Conservation (phyloP, 75 land plant genomes). For the Ceratopteris richardii region DNA sequence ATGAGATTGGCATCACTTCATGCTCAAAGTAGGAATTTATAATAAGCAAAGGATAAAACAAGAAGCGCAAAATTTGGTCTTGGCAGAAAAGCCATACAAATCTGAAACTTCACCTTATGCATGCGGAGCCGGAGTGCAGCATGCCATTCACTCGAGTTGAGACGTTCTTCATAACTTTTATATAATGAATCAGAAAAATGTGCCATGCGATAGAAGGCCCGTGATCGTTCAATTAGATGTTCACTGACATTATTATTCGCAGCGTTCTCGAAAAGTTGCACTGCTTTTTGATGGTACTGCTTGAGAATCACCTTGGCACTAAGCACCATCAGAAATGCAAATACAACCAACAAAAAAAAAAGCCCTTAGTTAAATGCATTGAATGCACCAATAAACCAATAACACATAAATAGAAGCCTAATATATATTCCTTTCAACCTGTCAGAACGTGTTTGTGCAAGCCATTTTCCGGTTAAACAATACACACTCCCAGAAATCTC, state of each 20-base stretch:
- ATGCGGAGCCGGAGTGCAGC: conserved; percentile 75
- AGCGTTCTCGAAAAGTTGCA: conserved; percentile 39
- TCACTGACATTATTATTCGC: conserved; percentile 11
- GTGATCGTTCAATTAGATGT: conserved; percentile 35
- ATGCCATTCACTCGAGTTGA: conserved; percentile 90
- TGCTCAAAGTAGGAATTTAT: not conserved
- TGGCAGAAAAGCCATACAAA: not conserved
- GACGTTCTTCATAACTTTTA: conserved; percentile 82
- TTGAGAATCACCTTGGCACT: conserved; percentile 89
- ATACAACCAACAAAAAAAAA: too few species aligned
- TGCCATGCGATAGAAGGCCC: conserved; percentile 73
- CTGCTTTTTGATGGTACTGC: conserved; percentile 74
- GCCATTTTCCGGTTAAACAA: conserved; percentile 92
- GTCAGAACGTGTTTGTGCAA: conserved; percentile 87
- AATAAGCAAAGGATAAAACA: too few species aligned
- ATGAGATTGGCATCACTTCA: too few species aligned
- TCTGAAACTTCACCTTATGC: conserved; percentile 56
- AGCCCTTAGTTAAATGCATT: not conserved
- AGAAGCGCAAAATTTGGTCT: too few species aligned
- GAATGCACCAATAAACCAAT: too few species aligned
- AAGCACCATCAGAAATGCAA: too few species aligned
- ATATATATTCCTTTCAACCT: conserved; percentile 33
- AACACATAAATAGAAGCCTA: not conserved
- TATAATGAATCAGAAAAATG: conserved; percentile 88
- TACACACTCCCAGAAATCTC: conserved; percentile 55